phyloP scores from a whole-genome alignment of 257 asterid genomes.

The Solanum tarijense region DNA sequence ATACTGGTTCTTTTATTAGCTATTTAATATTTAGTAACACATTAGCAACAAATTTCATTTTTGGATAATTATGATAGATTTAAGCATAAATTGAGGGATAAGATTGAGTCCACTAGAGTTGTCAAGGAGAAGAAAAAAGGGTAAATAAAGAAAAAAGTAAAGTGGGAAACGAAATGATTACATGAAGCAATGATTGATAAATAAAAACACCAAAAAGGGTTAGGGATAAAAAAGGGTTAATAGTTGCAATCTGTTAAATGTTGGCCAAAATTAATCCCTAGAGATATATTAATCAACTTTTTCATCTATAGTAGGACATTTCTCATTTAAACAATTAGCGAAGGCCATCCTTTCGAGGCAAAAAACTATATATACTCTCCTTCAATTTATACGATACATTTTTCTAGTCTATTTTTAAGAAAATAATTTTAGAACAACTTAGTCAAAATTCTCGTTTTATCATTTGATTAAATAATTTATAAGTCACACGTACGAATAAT shows the following conservation, averaged over 20 bases:
- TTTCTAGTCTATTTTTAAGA: no score
- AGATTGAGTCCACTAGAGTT: neutral
- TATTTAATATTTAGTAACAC: neutral
- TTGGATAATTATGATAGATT: neutral
- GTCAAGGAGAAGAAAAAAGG: neutral
- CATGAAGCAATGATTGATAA: constrained; percentile 20
- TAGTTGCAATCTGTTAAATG: neutral
- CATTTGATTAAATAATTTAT: neutral
- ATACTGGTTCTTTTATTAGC: neutral
- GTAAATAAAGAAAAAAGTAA: neutral
- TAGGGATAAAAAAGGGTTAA: constrained; percentile 10
- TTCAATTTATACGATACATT: no score
- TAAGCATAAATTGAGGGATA: neutral
- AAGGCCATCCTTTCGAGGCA: constrained; percentile 6
- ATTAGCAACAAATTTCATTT: neutral
- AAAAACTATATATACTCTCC: neutral
- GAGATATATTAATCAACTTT: constrained; percentile 5
- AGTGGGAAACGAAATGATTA: constrained; percentile 29
- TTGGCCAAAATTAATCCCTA: constrained; percentile 11
- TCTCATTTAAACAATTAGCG: neutral
- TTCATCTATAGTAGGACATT: constrained; percentile 6
- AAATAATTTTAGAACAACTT: no score
- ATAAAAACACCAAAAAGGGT: constrained; percentile 5
- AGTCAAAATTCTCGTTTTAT: neutral
- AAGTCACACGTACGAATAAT: neutral